Evolutionary conservation across 331 rosid genomes (phyloP), one percentile per base, ranked within the genome.

Genomic region (Rosa hybrid): DNA sequence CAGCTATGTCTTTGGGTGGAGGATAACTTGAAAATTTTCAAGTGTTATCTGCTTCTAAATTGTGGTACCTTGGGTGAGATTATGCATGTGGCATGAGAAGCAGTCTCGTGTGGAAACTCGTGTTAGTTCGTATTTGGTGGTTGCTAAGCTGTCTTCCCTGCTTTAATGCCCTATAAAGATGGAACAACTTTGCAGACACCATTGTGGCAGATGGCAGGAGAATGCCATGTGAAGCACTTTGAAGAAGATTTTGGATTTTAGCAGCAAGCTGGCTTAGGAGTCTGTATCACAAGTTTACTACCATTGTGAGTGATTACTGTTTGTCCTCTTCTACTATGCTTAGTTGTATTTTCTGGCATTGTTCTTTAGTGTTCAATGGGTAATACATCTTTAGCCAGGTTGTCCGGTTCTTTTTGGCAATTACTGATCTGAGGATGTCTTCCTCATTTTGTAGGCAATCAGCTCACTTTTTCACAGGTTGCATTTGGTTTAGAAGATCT

Each of bases 371-470:
- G 10, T 34, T 51, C 11, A 16, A 2, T 34, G 71, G 38, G 6
- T 34, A 16, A 56, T 56, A 11, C 42, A 57, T 39, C 13, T 59
- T 34, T 23, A 38, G 27, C 60, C 49, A 74, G 39, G 34, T 57
- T 59, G 23, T 54, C 54, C 41, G 57, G 39, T 21, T 44, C 46
- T 65, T 56, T 34, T 74, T 34, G 67, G 8, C 25, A 54, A 48
- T 39, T 16, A 7, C 67, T 6, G 64, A 14, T 51, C 38, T 73
- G 18, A 73, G 64, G 44, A 51, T 34, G 64, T 50, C 50, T 57
- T 41, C 34, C 50, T 50, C 39, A 75, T 75, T 75, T 25, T 34
- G 25, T 60, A 44, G 59, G 79, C 79, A 23, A 44, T 39, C 68
- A 7, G 41, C 23, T 56, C 45, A 21, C 20, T 30, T 73, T 73